Percentiles rank a stretch among this genome's conserved stretches.
Evolutionary conservation across 1,284 basidiomycete species (phyloP).

Genomic region (Kalmanozyma brasiliensis): DNA sequence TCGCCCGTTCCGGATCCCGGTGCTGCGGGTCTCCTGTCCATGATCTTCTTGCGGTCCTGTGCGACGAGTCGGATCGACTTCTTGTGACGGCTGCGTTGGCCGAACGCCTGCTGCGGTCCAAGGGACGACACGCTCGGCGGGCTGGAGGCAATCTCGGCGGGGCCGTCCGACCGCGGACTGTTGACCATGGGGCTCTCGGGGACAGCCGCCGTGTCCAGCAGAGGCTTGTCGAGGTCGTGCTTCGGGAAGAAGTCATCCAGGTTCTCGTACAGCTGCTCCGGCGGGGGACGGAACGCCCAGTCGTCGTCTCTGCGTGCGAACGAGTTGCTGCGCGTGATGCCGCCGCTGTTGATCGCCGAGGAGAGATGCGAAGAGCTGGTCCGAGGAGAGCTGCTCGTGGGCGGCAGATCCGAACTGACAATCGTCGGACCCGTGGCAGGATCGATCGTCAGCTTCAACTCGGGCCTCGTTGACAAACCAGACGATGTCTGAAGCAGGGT

Average conservation of each 20-base stretch:
- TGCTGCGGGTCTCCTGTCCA: slow-evolving; percentile 67
- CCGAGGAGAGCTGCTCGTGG: slow-evolving; percentile 15
- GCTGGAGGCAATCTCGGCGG: slow-evolving; percentile 13
- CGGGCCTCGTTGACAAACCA: slow-evolving; percentile 43
- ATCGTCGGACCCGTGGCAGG: slow-evolving; percentile 35
- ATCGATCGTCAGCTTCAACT: slow-evolving; percentile 58
- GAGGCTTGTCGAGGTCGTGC: slow-evolving; percentile 93
- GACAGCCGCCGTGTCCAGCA: slow-evolving; percentile 81
- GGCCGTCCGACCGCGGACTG: slow-evolving; percentile 41
- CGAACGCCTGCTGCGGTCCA: slow-evolving; percentile 17
- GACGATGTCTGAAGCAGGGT: slow-evolving; percentile 18
- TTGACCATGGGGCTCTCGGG: slow-evolving; percentile 74
- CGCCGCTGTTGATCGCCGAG: slow-evolving; percentile 28
- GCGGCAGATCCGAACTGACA: slow-evolving; percentile 9
- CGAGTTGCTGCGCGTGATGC: slow-evolving; percentile 53
- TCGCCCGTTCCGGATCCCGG: slow-evolving; percentile 70
- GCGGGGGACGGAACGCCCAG: slow-evolving; percentile 80
- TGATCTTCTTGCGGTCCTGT: slow-evolving; percentile 71
- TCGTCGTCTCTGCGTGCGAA: slow-evolving; percentile 61
- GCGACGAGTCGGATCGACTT: slow-evolving; percentile 94
- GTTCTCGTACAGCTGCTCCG: slow-evolving; percentile 92
- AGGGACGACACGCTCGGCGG: slow-evolving; percentile 6
- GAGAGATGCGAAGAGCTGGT: slow-evolving; percentile 26
- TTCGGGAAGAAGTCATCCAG: slow-evolving; percentile 95
- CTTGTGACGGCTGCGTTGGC: slow-evolving; percentile 70